phyloP scores from a whole-genome alignment of 495 filamentous ascomycete genomes.

The Geoglossum glabrum region DNA sequence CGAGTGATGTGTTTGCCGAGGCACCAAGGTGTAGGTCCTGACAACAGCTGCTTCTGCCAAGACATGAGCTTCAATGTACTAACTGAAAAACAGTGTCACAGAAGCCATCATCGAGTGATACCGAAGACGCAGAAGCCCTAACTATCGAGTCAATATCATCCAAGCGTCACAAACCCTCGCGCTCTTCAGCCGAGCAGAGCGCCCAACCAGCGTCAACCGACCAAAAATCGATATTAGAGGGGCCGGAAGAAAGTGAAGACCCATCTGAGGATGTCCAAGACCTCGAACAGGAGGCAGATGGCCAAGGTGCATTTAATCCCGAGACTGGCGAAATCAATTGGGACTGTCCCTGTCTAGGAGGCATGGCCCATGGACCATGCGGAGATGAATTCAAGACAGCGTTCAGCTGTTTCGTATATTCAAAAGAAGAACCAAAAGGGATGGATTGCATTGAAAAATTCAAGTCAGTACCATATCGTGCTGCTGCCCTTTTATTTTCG shows the following conservation, averaged over 20 bases:
- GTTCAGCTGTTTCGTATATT: conserved; percentile 95
- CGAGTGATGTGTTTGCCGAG: conserved; percentile 67
- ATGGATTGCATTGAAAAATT: conserved; percentile 98
- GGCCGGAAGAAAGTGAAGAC: neutral
- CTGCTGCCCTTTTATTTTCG: neutral
- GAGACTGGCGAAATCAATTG: conserved; percentile 99
- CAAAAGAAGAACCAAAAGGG: conserved; percentile 87
- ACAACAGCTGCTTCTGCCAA: neutral
- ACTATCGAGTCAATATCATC: neutral
- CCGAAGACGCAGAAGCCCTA: neutral
- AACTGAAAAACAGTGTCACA: neutral
- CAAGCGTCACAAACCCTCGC: neutral
- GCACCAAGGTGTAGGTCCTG: conserved; percentile 46
- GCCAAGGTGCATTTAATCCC: conserved; percentile 87
- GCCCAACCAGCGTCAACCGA: neutral
- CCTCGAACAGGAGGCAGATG: conserved; percentile 57
- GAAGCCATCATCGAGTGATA: neutral
- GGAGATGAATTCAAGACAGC: conserved; percentile 85
- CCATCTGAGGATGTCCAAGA: conserved; percentile 20
- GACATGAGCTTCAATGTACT: neutral
- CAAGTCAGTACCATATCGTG: conserved; percentile 38
- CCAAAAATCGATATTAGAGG: neutral
- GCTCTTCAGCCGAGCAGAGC: neutral
- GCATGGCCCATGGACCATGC: conserved; percentile 93
- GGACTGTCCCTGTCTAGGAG: conserved; percentile 94